Conservation (phyloP, 2,329 filamentous ascomycete species). For the Fusarium annulatum region DNA sequence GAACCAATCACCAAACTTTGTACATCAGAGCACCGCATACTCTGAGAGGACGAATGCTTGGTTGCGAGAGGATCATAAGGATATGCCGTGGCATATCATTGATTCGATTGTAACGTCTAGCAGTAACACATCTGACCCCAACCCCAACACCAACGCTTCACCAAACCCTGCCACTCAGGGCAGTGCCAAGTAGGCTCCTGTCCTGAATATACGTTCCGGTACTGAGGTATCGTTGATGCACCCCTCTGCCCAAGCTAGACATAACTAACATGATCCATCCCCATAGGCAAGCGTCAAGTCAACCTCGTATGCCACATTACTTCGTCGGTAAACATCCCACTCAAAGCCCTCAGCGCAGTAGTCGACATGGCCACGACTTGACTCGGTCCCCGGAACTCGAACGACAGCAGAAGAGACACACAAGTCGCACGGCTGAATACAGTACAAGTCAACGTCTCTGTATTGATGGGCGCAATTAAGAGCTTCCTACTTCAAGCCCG, state of each 20-base stretch:
- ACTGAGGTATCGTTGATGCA: fast-evolving
- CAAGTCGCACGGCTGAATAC: fast-evolving
- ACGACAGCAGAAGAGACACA: background rate
- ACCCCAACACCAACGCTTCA: background rate
- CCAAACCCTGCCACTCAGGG: background rate
- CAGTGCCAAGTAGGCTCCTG: background rate
- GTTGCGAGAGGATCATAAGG: background rate
- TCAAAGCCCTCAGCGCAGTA: too few species aligned
- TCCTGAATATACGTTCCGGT: fast-evolving
- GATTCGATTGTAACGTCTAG: background rate
- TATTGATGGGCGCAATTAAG: fast-evolving
- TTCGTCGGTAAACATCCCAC: fast-evolving
- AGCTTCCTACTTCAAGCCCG: fast-evolving
- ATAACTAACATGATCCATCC: background rate
- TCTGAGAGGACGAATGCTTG: background rate
- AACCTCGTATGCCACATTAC: fast-evolving
- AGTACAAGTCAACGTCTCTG: too few species aligned
- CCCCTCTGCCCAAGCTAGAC: fast-evolving
- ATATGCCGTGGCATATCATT: slow-evolving; percentile 11
- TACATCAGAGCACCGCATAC: background rate
- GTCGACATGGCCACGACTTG: fast-evolving
- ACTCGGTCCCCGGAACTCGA: background rate
- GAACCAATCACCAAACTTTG: fast-evolving
- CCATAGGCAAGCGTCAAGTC: fast-evolving
- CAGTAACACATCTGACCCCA: background rate